phyloP scores from a whole-genome alignment of 805 yeast genomes.

The Kregervanrija fluxuum region DNA sequence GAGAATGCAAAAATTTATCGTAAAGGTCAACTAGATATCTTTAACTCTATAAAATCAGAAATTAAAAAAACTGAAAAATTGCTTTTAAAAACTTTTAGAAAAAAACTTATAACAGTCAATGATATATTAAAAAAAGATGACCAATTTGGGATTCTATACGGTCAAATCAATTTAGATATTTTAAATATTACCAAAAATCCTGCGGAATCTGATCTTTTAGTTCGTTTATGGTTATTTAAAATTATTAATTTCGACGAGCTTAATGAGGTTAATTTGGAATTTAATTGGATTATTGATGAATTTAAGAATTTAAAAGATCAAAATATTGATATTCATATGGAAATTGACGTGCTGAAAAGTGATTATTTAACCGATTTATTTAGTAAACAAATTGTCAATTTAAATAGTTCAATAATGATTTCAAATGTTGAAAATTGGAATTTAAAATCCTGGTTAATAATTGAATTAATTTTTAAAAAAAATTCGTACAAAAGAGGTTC shows the following conservation, averaged over 20 bases:
- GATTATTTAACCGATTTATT: constrained; percentile 7
- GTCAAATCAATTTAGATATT: constrained; percentile 2
- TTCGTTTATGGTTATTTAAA: constrained; percentile 19
- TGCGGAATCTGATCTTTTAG: constrained; percentile 15
- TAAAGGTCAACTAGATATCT: constrained; percentile 34
- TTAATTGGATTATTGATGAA: constrained; percentile 14
- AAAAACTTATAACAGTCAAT: constrained; percentile 18
- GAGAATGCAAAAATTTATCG: constrained; percentile 30
- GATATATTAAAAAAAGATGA: constrained; percentile 19
- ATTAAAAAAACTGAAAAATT: constrained; percentile 38
- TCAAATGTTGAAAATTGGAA: constrained; percentile 10
- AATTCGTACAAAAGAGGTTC: constrained; percentile 24
- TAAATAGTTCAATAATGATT: not conserved
- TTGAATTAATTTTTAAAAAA: constrained; percentile 9
- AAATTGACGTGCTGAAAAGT: not conserved
- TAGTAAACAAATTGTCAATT: constrained; percentile 1
- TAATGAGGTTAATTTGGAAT: not conserved
- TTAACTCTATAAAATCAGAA: constrained; percentile 29
- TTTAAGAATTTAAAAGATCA: constrained; percentile 2
- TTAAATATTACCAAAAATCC: constrained; percentile 6
- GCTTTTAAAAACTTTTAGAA: constrained; percentile 27
- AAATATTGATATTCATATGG: not conserved
- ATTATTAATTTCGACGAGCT: constrained; percentile 6
- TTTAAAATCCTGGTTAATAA: constrained; percentile 10
- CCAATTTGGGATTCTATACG: constrained; percentile 6